Conservation (phyloP, 1,284 basidiomycete genomes). For the Porogramme epimiltina region DNA sequence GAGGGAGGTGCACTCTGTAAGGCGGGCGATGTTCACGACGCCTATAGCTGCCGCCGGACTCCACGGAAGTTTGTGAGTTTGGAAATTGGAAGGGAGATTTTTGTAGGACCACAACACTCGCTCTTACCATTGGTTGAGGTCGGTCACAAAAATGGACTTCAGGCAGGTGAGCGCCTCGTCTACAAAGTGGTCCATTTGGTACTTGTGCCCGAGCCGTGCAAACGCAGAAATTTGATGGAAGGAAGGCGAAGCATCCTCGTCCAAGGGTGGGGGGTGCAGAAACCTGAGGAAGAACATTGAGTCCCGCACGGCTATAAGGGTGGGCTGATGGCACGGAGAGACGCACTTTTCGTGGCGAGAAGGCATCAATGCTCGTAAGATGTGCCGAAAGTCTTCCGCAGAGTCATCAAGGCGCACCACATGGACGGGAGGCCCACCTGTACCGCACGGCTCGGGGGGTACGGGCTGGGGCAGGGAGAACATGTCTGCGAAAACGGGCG, state of each 20-base stretch:
- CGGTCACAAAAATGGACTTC: not conserved
- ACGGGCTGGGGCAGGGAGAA: not conserved
- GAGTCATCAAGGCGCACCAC: too few species aligned
- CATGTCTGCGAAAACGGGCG: not conserved
- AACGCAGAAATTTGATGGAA: not conserved
- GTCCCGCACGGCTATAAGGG: too few species aligned
- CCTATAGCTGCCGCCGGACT: not conserved
- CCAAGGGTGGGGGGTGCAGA: too few species aligned
- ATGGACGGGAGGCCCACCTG: too few species aligned
- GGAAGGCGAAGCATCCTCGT: not conserved
- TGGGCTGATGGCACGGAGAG: too few species aligned
- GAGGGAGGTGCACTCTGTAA: not conserved
- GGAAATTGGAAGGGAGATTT: too few species aligned
- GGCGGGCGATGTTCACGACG: not conserved
- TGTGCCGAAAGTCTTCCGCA: not conserved
- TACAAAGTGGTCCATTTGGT: not conserved
- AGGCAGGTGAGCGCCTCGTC: not conserved
- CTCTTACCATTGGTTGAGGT: not conserved
- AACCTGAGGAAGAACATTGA: too few species aligned
- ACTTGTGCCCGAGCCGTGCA: not conserved
- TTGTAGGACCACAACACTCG: too few species aligned
- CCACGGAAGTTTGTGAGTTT: not conserved
- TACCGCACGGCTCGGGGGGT: too few species aligned
- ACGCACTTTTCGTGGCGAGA: too few species aligned
- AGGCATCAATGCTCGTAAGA: too few species aligned